Evolutionary conservation across 345 rosid species (phyloP).

Genomic region (Excoecaria agallocha): DNA sequence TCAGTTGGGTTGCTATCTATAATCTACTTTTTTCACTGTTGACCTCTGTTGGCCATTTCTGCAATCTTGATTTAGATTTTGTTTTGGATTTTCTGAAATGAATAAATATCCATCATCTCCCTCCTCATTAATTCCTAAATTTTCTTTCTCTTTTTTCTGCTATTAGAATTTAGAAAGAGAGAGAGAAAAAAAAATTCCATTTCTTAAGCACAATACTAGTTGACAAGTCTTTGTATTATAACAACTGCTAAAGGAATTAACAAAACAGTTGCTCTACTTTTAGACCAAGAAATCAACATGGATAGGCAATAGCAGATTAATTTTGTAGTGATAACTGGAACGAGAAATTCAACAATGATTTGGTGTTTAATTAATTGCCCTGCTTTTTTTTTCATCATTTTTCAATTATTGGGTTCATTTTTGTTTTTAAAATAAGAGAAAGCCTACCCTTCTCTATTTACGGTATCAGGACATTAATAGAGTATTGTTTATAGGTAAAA

Average conservation of each 20-base stretch:
- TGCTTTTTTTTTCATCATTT: not conserved
- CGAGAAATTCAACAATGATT: not conserved
- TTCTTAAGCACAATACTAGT: too few species aligned
- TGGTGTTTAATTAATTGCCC: not conserved
- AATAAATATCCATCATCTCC: constrained; percentile 11
- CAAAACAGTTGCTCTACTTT: not conserved
- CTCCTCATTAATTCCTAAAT: constrained; percentile 9
- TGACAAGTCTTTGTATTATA: too few species aligned
- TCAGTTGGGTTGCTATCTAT: constrained; percentile 32
- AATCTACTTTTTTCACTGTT: constrained; percentile 31
- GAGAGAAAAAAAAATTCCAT: not conserved
- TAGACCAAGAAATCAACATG: not conserved
- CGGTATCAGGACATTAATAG: not conserved
- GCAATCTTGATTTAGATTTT: constrained; percentile 28
- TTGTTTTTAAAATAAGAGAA: not conserved
- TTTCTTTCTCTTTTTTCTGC: not conserved
- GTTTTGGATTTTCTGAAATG: constrained; percentile 25
- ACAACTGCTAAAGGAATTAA: not conserved
- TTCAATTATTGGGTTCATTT: not conserved
- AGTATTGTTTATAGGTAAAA: not conserved
- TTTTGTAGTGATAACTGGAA: not conserved
- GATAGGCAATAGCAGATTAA: not conserved
- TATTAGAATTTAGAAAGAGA: not conserved
- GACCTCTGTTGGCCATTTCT: constrained; percentile 24
- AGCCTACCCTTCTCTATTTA: not conserved